Percentiles rank a stretch among this genome's conserved stretches.
phyloP scores from a whole-genome alignment of 768 basidiomycete species.

The Leccinum disarticulatum region DNA sequence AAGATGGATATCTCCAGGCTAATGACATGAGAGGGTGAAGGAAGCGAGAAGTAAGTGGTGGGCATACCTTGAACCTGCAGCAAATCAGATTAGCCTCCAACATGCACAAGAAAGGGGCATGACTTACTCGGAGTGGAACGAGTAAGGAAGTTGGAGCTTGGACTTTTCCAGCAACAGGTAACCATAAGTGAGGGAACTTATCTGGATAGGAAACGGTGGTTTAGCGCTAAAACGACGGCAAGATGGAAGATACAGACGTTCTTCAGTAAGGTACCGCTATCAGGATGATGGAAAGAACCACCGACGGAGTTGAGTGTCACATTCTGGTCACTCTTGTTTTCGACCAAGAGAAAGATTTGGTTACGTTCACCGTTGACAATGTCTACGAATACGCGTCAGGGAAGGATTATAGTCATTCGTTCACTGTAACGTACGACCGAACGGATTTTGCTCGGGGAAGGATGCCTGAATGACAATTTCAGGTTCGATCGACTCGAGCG shows the following conservation, averaged over 20 bases:
- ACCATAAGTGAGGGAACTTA: slow-evolving; percentile 54
- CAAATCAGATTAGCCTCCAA: slow-evolving; percentile 6
- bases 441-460: slow-evolving; percentile 72
- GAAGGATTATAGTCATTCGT: neutral
- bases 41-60: neutral
- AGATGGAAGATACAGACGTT: slow-evolving; percentile 50
- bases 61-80: slow-evolving; percentile 59
- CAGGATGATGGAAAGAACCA: slow-evolving; percentile 67
- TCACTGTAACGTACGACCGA: slow-evolving; percentile 59
- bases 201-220: slow-evolving; percentile 39
- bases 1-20: slow-evolving; percentile 77
- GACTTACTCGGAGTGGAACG: slow-evolving; percentile 81
- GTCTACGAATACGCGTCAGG: slow-evolving; percentile 45
- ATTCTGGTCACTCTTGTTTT: slow-evolving; percentile 75
- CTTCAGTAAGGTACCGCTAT: slow-evolving; percentile 63
- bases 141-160: slow-evolving; percentile 66
- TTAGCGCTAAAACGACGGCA: neutral
- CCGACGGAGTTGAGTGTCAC: slow-evolving; percentile 64
- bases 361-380: slow-evolving; percentile 85
- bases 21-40: slow-evolving; percentile 11
- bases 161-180: slow-evolving; percentile 52
- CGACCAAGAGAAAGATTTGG: slow-evolving; percentile 58
- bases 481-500: slow-evolving; percentile 43
- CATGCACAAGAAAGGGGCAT: neutral
- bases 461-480: slow-evolving; percentile 53